Evolutionary conservation across 352 stramenopile species (phyloP).

Genomic region (Thraustotheca clavata): DNA sequence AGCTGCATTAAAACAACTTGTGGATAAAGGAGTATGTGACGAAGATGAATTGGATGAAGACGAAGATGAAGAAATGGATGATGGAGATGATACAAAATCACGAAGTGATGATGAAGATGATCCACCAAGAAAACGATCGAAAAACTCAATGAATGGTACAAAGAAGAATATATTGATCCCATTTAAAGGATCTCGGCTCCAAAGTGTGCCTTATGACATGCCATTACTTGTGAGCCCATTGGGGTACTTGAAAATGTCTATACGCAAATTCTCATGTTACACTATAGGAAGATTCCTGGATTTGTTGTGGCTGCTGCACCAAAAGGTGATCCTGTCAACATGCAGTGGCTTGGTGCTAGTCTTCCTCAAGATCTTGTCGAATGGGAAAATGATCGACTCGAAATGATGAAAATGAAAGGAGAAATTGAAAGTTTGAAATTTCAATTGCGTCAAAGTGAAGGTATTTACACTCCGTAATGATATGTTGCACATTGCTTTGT

Average conservation of each 20-base stretch:
- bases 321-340: slow-evolving; percentile 22
- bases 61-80: slow-evolving; percentile 22
- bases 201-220: slow-evolving; percentile 52
- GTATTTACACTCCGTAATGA: slow-evolving; percentile 27
- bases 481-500: not conserved
- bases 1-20: slow-evolving; percentile 4
- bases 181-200: slow-evolving; percentile 54
- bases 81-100: slow-evolving; percentile 23
- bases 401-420: slow-evolving; percentile 66
- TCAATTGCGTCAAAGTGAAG: slow-evolving; percentile 59
- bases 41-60: slow-evolving; percentile 2
- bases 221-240: slow-evolving; percentile 62
- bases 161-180: slow-evolving; percentile 40
- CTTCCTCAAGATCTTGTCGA: slow-evolving; percentile 61
- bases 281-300: slow-evolving; percentile 45
- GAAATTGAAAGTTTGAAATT: slow-evolving; percentile 69
- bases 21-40: slow-evolving; percentile 1
- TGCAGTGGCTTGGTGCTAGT: slow-evolving; percentile 68
- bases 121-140: not conserved
- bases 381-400: slow-evolving; percentile 67
- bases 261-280: not conserved
- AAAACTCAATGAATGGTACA: not conserved
- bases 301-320: slow-evolving; percentile 55
- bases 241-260: not conserved
- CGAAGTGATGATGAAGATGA: slow-evolving; percentile 32